These are phyloP conservation scores for Hypoxylon sp. DNA, from an alignment of 2,329 filamentous ascomycete genomes.

Conservation along the genomic window DNA sequence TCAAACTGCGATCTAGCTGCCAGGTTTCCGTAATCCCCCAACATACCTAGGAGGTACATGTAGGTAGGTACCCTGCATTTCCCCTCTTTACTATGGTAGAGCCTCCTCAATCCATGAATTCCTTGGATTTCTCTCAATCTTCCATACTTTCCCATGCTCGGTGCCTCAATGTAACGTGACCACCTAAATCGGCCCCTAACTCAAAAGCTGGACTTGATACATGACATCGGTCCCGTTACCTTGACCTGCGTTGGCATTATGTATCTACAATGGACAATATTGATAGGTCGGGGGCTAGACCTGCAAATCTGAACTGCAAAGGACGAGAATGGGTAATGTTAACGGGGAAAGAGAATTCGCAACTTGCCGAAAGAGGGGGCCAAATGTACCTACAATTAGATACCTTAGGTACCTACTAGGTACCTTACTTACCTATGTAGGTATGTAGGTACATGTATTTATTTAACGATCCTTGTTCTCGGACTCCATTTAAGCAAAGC, in stretches of 20 bases:
- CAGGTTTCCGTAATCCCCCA: background rate
- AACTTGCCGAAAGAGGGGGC: background rate
- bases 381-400: no score
- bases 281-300: slow-evolving; percentile 5
- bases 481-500: slow-evolving; percentile 8
- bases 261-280: background rate
- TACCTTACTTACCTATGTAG: no score
- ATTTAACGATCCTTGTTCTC: background rate
- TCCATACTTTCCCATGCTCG: background rate
- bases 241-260: slow-evolving; percentile 10
- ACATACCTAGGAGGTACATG: no score
- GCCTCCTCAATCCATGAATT: background rate
- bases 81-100: background rate
- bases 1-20: background rate
- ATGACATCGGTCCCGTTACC: background rate
- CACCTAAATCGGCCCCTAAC: slow-evolving; percentile 5
- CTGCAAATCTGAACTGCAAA: background rate
- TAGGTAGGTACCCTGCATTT: background rate
- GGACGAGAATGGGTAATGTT: background rate
- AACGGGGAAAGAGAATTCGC: background rate
- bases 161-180: slow-evolving; percentile 1
- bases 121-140: background rate
- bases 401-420: no score
- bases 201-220: background rate
- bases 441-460: background rate